Conservation (phyloP, 345 rosid genomes). For the Nephelium lappaceum region DNA sequence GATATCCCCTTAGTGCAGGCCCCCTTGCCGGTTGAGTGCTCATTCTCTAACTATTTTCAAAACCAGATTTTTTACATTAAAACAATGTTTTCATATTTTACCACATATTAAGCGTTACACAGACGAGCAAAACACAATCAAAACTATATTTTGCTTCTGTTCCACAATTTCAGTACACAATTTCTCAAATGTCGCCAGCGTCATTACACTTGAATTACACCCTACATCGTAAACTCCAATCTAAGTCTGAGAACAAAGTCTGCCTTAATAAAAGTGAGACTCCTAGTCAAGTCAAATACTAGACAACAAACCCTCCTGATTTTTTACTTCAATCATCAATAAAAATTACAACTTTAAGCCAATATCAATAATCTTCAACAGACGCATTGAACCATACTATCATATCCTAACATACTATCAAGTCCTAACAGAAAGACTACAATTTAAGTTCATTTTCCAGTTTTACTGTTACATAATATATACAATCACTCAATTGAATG, state of each 20-base stretch:
- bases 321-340: not conserved
- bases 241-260: not conserved
- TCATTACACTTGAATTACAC: no score
- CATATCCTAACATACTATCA: no score
- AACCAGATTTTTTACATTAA: not conserved
- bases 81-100: not conserved
- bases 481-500: not conserved
- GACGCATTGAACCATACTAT: not conserved
- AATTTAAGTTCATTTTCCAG: not conserved
- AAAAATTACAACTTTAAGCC: no score
- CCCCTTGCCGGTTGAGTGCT: slow-evolving; percentile 42
- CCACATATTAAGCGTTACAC: not conserved
- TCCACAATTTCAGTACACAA: not conserved
- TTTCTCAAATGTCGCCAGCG: not conserved
- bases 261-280: not conserved
- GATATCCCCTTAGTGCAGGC: slow-evolving; percentile 47
- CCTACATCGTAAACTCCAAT: not conserved
- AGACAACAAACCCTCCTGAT: not conserved
- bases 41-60: slow-evolving; percentile 34
- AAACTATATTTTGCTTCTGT: not conserved
- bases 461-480: not conserved
- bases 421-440: no score
- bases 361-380: slow-evolving; percentile 4
- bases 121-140: not conserved
- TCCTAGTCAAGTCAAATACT: not conserved